Percentiles rank a stretch among this genome's conserved stretches.
These are phyloP conservation scores for Suillus subalutaceus DNA, from an alignment of 768 basidiomycete genomes.

Conservation along the genomic window DNA sequence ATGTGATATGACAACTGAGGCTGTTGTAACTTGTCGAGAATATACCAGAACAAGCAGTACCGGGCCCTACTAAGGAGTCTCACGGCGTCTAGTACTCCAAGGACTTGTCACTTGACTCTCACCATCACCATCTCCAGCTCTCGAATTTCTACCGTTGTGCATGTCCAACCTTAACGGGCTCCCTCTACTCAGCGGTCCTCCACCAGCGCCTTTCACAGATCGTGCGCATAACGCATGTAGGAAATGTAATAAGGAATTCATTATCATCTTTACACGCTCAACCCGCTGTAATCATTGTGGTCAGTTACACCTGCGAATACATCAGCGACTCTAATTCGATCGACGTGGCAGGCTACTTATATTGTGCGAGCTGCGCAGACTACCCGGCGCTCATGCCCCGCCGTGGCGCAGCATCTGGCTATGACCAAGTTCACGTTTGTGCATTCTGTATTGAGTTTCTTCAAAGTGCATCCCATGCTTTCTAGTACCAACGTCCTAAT, in stretches of 20 bases:
- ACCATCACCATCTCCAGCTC: background rate
- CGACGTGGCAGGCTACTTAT: constrained; percentile 57
- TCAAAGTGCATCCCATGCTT: constrained; percentile 47
- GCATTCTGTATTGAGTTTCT: constrained; percentile 74
- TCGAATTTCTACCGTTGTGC: background rate
- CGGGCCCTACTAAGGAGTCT: background rate
- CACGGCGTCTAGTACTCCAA: background rate
- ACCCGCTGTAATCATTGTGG: constrained; percentile 78
- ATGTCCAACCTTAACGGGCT: constrained; percentile 42
- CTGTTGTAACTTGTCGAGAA: background rate
- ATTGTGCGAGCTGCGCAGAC: constrained; percentile 75
- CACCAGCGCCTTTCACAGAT: constrained; percentile 40
- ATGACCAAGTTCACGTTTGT: constrained; percentile 70
- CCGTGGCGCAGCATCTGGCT: constrained; percentile 50
- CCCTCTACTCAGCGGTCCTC: constrained; percentile 72
- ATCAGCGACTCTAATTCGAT: background rate
- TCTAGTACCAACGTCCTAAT: background rate
- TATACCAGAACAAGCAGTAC: background rate
- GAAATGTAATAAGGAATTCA: constrained; percentile 78
- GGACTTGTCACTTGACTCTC: background rate
- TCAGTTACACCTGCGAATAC: constrained; percentile 34
- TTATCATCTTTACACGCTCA: constrained; percentile 62
- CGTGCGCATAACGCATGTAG: constrained; percentile 51
- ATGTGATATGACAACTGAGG: background rate
- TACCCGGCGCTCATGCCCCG: constrained; percentile 82